These are phyloP conservation scores for Candida endomychidarum DNA, from an alignment of 805 yeast species.

Conservation along the genomic window DNA sequence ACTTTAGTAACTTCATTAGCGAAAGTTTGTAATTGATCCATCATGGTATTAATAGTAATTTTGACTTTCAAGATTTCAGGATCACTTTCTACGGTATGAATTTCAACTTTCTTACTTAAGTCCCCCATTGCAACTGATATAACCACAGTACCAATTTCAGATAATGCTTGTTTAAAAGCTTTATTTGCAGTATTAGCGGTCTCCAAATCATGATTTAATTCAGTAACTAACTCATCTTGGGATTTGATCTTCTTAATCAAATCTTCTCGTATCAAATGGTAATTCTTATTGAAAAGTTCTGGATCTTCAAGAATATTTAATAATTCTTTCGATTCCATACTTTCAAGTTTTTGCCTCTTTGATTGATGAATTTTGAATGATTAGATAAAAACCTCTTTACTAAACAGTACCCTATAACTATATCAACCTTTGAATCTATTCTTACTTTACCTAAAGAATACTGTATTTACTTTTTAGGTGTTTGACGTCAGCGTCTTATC, in stretches of 20 bases:
- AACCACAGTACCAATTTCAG: constrained; percentile 83
- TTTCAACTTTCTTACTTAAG: constrained; percentile 73
- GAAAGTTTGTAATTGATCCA: constrained; percentile 81
- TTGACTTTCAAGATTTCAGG: constrained; percentile 81
- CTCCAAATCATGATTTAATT: constrained; percentile 31
- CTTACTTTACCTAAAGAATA: too few species aligned
- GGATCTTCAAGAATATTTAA: constrained; percentile 42
- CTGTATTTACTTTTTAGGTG: too few species aligned
- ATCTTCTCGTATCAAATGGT: constrained; percentile 30
- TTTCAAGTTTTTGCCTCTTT: constrained; percentile 16
- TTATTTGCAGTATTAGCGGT: constrained; percentile 55
- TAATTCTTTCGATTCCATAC: constrained; percentile 34
- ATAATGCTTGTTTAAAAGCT: constrained; percentile 68
- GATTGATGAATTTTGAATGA: constrained; percentile 20
- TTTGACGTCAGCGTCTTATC: too few species aligned
- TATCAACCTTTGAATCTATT: not conserved
- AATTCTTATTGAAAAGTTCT: constrained; percentile 26
- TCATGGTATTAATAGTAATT: constrained; percentile 81
- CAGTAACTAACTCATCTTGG: constrained; percentile 29
- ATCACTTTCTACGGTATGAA: constrained; percentile 69
- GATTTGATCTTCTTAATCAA: constrained; percentile 26
- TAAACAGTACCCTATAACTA: constrained; percentile 4
- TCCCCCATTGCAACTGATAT: constrained; percentile 90
- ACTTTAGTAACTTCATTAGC: constrained; percentile 81
- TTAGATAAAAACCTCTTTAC: not conserved